Percentiles rank a stretch among this genome's conserved stretches.
Evolutionary conservation across 2,329 filamentous ascomycete genomes (phyloP).

Genomic region (Ceratocystis variospora): DNA sequence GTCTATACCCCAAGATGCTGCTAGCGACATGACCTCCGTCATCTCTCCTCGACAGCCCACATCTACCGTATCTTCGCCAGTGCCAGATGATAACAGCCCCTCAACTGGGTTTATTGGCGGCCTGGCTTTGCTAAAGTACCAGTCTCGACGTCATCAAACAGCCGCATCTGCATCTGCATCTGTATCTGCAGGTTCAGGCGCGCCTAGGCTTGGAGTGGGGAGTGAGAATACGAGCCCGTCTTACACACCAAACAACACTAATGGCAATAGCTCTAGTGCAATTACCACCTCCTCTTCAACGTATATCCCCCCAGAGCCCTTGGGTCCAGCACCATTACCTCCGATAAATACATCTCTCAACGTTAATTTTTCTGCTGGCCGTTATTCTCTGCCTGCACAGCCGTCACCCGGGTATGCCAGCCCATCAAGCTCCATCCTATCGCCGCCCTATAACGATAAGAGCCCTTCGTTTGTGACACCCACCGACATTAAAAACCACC

Average conservation of each 20-base stretch:
- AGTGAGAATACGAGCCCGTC: slow-evolving; percentile 14
- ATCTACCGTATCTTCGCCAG: slow-evolving; percentile 22
- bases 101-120: slow-evolving; percentile 42
- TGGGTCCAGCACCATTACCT: slow-evolving; percentile 21
- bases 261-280: neutral
- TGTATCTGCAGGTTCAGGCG: neutral
- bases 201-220: slow-evolving; percentile 1
- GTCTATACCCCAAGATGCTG: slow-evolving; percentile 18
- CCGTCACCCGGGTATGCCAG: slow-evolving; percentile 14
- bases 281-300: neutral
- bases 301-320: neutral
- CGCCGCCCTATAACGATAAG: slow-evolving; percentile 22
- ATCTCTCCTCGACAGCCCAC: slow-evolving; percentile 19
- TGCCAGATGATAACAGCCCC: slow-evolving; percentile 27
- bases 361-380: slow-evolving; percentile 5
- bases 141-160: slow-evolving; percentile 28
- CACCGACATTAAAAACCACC: slow-evolving; percentile 32
- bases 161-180: slow-evolving; percentile 11
- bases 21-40: slow-evolving; percentile 16
- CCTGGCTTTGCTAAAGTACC: slow-evolving; percentile 38
- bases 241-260: slow-evolving; percentile 9
- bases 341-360: slow-evolving; percentile 20
- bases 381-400: slow-evolving; percentile 15
- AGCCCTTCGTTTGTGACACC: slow-evolving; percentile 36
- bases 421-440: slow-evolving; percentile 10